A percentile compares a stretch with the other conserved stretches of the same genome.
phyloP scores from a whole-genome alignment of 306 rosid genomes.

The Lupinus albus region DNA sequence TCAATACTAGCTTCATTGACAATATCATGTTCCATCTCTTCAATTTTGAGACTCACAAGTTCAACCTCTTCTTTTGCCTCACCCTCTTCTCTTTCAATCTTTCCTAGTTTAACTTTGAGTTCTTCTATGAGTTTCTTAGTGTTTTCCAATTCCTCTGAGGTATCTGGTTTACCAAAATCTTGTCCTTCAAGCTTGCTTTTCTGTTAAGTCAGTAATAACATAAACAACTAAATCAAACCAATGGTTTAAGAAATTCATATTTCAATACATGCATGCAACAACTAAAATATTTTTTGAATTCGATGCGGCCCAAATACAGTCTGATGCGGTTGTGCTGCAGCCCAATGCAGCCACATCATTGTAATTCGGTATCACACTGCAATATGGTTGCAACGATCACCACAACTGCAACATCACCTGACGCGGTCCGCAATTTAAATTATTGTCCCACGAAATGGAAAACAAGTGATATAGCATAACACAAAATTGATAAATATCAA shows the following conservation, averaged over 20 bases:
- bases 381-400: too few relatives aligned
- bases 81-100: conserved; percentile 67
- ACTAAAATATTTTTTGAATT: too few relatives aligned
- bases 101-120: conserved; percentile 65
- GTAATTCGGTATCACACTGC: too few relatives aligned
- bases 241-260: background rate
- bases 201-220: conserved; percentile 48
- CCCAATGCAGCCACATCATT: too few relatives aligned
- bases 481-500: background rate
- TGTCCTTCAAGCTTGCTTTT: conserved; percentile 66
- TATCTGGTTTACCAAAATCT: conserved; percentile 64
- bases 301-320: too few relatives aligned
- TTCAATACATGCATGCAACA: conserved; percentile 2
- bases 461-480: conserved; percentile 6
- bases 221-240: background rate
- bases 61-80: conserved; percentile 73
- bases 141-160: conserved; percentile 76
- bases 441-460: background rate
- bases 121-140: conserved; percentile 76
- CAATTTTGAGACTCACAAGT: conserved; percentile 67
- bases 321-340: too few relatives aligned
- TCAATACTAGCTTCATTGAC: conserved; percentile 77
- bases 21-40: conserved; percentile 88
- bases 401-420: too few relatives aligned
- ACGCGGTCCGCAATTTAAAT: too few relatives aligned